These are phyloP conservation scores for Rhodotorula sp. DNA, from an alignment of 1,284 basidiomycete genomes.

Conservation along the genomic window DNA sequence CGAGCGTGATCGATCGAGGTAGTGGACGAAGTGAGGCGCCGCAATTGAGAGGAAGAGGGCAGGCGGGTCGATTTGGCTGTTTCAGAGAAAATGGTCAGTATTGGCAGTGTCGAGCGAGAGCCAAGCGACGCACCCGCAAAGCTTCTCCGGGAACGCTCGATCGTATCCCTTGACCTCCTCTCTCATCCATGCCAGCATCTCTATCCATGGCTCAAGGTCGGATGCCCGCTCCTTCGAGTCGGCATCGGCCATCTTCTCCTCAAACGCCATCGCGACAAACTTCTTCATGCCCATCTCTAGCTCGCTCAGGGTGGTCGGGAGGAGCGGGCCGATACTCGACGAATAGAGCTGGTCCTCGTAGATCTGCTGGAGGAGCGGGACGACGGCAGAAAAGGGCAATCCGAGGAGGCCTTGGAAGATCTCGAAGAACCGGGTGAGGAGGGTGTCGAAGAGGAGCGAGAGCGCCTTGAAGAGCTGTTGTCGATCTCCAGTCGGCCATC, in stretches of 20 bases:
- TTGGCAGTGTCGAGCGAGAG: no score
- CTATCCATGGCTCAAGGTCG: conserved; percentile 67
- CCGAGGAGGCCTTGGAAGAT: conserved; percentile 70
- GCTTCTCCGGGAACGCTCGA: conserved; percentile 76
- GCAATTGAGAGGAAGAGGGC: conserved; percentile 65
- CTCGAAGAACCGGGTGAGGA: conserved; percentile 81
- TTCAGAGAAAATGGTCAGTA: background rate
- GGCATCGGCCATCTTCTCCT: conserved; percentile 61
- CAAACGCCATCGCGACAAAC: conserved; percentile 45
- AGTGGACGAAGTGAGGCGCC: conserved; percentile 71
- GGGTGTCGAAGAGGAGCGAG: conserved; percentile 73
- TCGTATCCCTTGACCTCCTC: conserved; percentile 77
- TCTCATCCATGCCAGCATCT: conserved; percentile 85
- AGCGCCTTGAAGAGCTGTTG: conserved; percentile 40
- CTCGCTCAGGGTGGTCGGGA: conserved; percentile 47
- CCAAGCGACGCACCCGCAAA: conserved; percentile 64
- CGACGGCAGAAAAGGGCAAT: conserved; percentile 68
- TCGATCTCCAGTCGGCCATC: conserved; percentile 72
- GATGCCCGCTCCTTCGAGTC: conserved; percentile 65
- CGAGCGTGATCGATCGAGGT: conserved; percentile 70
- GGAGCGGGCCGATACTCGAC: conserved; percentile 41
- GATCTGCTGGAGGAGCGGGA: conserved; percentile 54
- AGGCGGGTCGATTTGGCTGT: conserved; percentile 32
- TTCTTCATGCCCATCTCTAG: conserved; percentile 55
- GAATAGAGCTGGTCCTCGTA: conserved; percentile 45